A percentile compares a stretch with the other conserved stretches of the same genome.
Evolutionary conservation across 306 rosid genomes (phyloP).

Genomic region (Chamaecrista fasciculata): DNA sequence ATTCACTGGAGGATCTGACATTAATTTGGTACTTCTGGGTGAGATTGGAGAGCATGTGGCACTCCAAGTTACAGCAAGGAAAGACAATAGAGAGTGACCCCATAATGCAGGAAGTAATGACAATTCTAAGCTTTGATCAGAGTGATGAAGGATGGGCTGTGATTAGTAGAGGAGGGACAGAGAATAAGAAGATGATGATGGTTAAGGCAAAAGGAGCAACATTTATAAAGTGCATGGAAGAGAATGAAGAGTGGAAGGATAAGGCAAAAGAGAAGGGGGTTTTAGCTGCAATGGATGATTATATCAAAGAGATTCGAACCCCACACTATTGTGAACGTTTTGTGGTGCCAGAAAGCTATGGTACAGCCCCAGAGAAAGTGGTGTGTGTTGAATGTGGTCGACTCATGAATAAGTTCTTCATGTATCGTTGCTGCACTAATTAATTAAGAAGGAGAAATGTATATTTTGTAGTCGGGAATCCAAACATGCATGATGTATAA

Average conservation of each 20-base stretch:
- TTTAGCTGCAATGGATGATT: constrained; percentile 39
- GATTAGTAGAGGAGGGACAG: constrained; percentile 14
- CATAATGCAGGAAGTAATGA: constrained; percentile 43
- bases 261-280: constrained; percentile 22
- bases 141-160: constrained; percentile 47
- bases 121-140: constrained; percentile 36
- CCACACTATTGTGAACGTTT: constrained; percentile 43
- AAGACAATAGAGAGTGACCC: constrained; percentile 29
- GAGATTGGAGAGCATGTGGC: constrained; percentile 64
- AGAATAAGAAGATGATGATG: not conserved
- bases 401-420: constrained; percentile 43
- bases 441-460: too few relatives aligned
- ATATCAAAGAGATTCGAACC: constrained; percentile 21
- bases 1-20: constrained; percentile 28
- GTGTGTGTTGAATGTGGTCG: constrained; percentile 43
- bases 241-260: constrained; percentile 36
- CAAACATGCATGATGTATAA: too few relatives aligned
- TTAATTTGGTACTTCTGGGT: constrained; percentile 76
- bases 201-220: constrained; percentile 34
- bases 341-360: constrained; percentile 37
- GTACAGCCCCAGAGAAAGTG: constrained; percentile 27
- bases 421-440: constrained; percentile 45
- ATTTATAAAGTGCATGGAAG: constrained; percentile 21
- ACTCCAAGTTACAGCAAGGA: constrained; percentile 39
- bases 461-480: too few relatives aligned